Evolutionary conservation across 176 grass and related monocot genomes (phyloP).

Genomic region (Musa schizocarpa): DNA sequence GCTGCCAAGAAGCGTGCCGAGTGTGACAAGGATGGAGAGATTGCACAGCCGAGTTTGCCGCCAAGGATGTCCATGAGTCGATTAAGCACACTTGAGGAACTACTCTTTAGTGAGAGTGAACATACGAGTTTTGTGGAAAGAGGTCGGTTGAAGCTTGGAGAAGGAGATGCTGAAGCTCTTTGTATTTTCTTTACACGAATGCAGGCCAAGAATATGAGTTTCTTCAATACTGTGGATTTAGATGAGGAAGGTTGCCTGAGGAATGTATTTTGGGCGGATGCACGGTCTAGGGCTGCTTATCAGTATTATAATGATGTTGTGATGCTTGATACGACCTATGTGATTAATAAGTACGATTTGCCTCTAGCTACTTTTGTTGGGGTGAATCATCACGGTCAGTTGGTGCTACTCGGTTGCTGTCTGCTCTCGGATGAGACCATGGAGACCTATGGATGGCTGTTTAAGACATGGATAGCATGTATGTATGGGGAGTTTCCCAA

Average conservation of each 20-base stretch:
- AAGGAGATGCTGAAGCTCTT: slow-evolving; percentile 78
- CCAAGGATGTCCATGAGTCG: slow-evolving; percentile 60
- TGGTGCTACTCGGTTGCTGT: slow-evolving; percentile 64
- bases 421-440: slow-evolving; percentile 73
- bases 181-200: slow-evolving; percentile 86
- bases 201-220: slow-evolving; percentile 89
- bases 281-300: slow-evolving; percentile 66
- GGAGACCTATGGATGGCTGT: slow-evolving; percentile 77
- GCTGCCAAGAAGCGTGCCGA: slow-evolving; percentile 50
- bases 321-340: slow-evolving; percentile 69
- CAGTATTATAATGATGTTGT: slow-evolving; percentile 79
- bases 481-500: slow-evolving; percentile 81
- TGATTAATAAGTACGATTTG: slow-evolving; percentile 66
- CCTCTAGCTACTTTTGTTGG: slow-evolving; percentile 84
- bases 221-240: slow-evolving; percentile 80
- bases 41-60: slow-evolving; percentile 51
- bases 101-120: slow-evolving; percentile 79
- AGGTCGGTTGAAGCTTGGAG: slow-evolving; percentile 57
- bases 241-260: slow-evolving; percentile 66
- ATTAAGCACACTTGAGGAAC: slow-evolving; percentile 57
- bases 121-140: slow-evolving; percentile 59
- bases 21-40: slow-evolving; percentile 40
- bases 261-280: slow-evolving; percentile 86
- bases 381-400: slow-evolving; percentile 87
- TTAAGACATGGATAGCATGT: slow-evolving; percentile 93